Conservation (phyloP, 1,139 yeast species). For the Candida dubliniensis region DNA sequence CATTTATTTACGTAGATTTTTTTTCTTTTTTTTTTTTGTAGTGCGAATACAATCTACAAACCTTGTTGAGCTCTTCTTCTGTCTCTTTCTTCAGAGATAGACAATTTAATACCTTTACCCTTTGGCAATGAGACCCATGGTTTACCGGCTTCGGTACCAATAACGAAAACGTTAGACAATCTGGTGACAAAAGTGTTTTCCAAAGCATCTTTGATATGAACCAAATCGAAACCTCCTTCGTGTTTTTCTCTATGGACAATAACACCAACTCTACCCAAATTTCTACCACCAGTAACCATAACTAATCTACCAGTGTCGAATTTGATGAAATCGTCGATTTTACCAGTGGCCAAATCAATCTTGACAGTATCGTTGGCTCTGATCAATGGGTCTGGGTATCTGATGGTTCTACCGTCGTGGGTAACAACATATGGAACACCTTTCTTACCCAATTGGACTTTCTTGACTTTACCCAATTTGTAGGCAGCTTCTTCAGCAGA, state of each 20-base stretch:
- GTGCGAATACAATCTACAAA: conserved; percentile 17
- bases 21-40: not conserved
- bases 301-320: conserved; percentile 95
- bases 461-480: conserved; percentile 97
- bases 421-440: conserved; percentile 98
- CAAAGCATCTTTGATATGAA: conserved; percentile 95
- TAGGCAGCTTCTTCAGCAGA: conserved; percentile 97
- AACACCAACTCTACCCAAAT: conserved; percentile 99
- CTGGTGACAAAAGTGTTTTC: conserved; percentile 99
- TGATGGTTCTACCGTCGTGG: conserved; percentile 99
- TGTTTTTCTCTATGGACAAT: conserved; percentile 98
- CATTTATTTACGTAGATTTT: not conserved
- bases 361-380: conserved; percentile 97
- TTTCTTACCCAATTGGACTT: conserved; percentile 96
- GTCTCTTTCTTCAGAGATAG: conserved; percentile 99
- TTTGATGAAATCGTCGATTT: conserved; percentile 87
- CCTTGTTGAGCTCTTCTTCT: conserved; percentile 83
- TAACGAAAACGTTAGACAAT: conserved; percentile 92
- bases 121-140: conserved; percentile 97
- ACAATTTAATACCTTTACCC: conserved; percentile 99
- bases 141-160: conserved; percentile 93
- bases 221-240: conserved; percentile 99
- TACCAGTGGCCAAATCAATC: conserved; percentile 94
- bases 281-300: conserved; percentile 99
- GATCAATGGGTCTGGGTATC: conserved; percentile 98